Conservation (phyloP, 2,329 filamentous ascomycete genomes). For the Plenodomus lindquistii region DNA sequence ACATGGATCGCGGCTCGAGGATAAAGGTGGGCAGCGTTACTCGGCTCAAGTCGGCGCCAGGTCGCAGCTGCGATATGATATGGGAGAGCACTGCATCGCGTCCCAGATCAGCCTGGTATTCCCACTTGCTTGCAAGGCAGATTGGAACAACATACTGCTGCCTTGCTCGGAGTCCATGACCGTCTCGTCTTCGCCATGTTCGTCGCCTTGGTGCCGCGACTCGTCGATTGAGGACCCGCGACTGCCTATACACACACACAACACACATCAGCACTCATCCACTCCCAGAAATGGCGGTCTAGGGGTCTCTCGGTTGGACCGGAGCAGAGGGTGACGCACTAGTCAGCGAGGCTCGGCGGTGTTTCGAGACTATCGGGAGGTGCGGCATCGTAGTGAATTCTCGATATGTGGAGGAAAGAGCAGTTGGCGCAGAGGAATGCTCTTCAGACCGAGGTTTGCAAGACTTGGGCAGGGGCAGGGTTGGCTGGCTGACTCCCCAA, state of each 20-base stretch:
- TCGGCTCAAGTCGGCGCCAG: slow-evolving; percentile 90
- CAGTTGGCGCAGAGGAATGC: background rate
- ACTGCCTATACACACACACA: slow-evolving; percentile 33
- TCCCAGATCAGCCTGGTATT: background rate
- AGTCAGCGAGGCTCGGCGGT: slow-evolving; percentile 30
- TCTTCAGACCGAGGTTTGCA: background rate
- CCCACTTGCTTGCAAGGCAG: background rate
- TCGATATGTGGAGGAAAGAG: background rate
- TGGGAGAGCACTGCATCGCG: slow-evolving; percentile 76
- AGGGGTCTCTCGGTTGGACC: slow-evolving; percentile 7
- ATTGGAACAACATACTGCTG: slow-evolving; percentile 67
- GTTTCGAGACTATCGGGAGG: slow-evolving; percentile 26
- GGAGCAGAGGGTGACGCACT: slow-evolving; percentile 28
- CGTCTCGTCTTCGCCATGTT: slow-evolving; percentile 67
- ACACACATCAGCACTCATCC: slow-evolving; percentile 19
- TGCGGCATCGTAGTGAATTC: slow-evolving; percentile 44
- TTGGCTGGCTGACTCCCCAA: background rate
- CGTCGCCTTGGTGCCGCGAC: slow-evolving; percentile 39
- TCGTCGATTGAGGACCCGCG: slow-evolving; percentile 49
- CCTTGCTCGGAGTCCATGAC: slow-evolving; percentile 91
- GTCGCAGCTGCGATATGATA: slow-evolving; percentile 95
- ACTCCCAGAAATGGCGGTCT: background rate
- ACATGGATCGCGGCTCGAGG: slow-evolving; percentile 94
- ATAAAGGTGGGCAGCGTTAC: slow-evolving; percentile 98
- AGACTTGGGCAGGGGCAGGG: no score